Evolutionary conservation across 2,329 filamentous ascomycete genomes (phyloP), one percentile per base, ranked within the genome.

Genomic region (Sporothrix variecibatus): DNA sequence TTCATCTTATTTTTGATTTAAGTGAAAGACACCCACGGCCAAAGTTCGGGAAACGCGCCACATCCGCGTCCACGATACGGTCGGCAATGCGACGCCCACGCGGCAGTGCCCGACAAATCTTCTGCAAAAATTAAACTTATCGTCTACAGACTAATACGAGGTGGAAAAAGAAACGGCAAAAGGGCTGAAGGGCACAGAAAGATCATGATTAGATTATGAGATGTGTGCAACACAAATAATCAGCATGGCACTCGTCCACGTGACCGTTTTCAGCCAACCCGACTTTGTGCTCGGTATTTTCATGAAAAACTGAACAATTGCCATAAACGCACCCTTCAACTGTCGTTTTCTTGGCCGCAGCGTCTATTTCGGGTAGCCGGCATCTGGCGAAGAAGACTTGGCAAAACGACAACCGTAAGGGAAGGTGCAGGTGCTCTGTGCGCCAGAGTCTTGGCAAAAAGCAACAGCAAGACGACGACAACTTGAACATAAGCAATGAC

Each of bases 391-490:
- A 34, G 9, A 53, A 31, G 28, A 34, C 65, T 69, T 51, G 43
- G 26, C 46, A 69, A n/a, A 23, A 17, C 20, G 20, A n/a, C 3
- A 46, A 46, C 38, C n/a, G 3, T 38, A 46, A 46, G 38, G 38
- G 62, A 40, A 46, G 34, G 31, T 64, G 34, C 34, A 23, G 60
- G 20, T 64, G 34, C 34, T 40, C 34, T 23, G 34, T 40, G 12
- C 62, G 62, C 62, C 12, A 67, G 15, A 31, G n/a, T 46, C 62
- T 67, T 67, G 62, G 62, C 62, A 46, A 67, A 65, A 67, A 40
- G 20, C n/a, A 11, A 67, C 38, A 67, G 38, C 15, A 49, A 49
- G 38, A 46, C n/a, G 38, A 67, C 23, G 34, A 67, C 1, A 12
- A 23, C n/a, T n/a, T 34, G 7, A 34, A 34, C 7, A 34, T 34